Conservation (phyloP, 345 rosid genomes). For the Punica granatum region DNA sequence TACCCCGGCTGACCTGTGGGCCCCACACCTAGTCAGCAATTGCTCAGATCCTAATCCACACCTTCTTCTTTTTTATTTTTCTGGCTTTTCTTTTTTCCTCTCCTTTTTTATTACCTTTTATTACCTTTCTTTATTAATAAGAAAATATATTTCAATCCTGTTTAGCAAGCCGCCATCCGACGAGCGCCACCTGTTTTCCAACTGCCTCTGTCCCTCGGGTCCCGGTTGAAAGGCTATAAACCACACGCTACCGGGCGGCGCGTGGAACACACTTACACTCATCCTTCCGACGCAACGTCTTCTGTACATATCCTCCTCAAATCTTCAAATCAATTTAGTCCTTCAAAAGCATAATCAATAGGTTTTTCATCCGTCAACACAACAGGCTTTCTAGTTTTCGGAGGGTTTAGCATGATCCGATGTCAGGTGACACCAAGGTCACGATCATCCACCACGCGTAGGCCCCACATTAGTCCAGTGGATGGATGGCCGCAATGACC, state of each 20-base stretch:
- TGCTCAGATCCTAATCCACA: slow-evolving; percentile 12
- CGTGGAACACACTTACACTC: neutral
- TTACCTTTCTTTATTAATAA: neutral
- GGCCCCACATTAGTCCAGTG: too few relatives aligned
- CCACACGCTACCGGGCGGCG: neutral
- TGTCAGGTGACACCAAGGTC: too few relatives aligned
- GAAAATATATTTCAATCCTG: slow-evolving; percentile 5
- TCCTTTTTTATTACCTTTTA: neutral
- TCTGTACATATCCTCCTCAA: too few relatives aligned
- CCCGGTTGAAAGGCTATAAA: neutral
- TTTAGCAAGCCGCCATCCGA: neutral
- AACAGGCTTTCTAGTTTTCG: too few relatives aligned
- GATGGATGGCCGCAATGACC: too few relatives aligned
- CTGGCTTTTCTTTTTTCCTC: neutral
- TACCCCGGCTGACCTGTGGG: slow-evolving; percentile 7
- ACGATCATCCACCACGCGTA: too few relatives aligned
- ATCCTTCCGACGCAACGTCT: too few relatives aligned
- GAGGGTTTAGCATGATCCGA: too few relatives aligned
- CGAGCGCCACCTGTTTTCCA: neutral
- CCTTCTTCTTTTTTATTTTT: neutral
- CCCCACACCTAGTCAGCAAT: slow-evolving; percentile 17
- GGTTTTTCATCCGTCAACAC: too few relatives aligned
- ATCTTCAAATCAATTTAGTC: too few relatives aligned
- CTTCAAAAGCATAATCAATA: too few relatives aligned
- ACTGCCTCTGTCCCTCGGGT: neutral